Base-by-base conservation (phyloP, 148 eudicot species). In the Cornus suecica region DNA sequence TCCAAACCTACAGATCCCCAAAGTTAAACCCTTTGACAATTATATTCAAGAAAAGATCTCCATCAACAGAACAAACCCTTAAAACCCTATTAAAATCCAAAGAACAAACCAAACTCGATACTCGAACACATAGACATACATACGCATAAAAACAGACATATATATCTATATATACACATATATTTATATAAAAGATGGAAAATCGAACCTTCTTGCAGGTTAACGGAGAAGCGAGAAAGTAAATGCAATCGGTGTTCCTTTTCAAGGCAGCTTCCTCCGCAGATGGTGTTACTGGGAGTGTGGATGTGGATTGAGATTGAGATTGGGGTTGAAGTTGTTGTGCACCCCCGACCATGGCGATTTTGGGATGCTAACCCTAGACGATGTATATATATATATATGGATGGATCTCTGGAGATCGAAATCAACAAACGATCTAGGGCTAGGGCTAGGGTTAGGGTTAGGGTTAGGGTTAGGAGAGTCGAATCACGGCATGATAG, bases 221-320 rank as follows among this genome's bases (percentile, higher is more conserved):
- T 74, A 94, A 83, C 61, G 98, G 98, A 31, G 98, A 91, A 58
- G 98, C 94, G 2, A 94, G 94, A 73, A 90, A 94, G 85, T 94
- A 94, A 32, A 94, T 89, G 52, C 98, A 94, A 80, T 94, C 98
- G 31, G 97, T 94, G 74, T 85, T 91, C 63, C 85, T 80, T 83
- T 88, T 94, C 79, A 84, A 65, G n/a, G 83, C 80, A 74, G 91
- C 98, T 31, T 94, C 98, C 64, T 91, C 96, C 11, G 74, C 80
- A 52, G 85, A 65, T 45, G 32, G 24, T 27, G 52, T 22, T 23
- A 25, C 27, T 37, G 52, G 29, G 52, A 51, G 6, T 41, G 56
- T 20, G 10, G 45, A 31, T 22, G 63, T 32, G 5, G 65, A 48
- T 16, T 31, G 45, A 15, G 31, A 37, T 5, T 58, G 74, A 56